Evolutionary conservation across 306 rosid genomes (phyloP).

Genomic region (Luffa acutangula): DNA sequence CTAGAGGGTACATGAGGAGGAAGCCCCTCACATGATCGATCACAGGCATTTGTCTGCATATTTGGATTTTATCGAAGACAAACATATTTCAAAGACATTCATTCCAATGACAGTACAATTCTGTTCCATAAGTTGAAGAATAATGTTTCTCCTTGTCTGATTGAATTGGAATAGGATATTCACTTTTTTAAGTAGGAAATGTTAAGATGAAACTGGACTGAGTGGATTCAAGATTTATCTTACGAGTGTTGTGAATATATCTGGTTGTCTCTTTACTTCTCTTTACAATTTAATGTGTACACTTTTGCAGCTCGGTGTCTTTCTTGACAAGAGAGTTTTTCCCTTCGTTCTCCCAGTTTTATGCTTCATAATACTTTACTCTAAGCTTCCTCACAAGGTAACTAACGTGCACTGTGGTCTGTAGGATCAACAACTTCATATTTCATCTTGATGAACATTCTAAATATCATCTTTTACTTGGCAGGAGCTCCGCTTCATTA

Average conservation of each 20-base stretch:
- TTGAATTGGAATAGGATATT: background rate
- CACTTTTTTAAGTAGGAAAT: background rate
- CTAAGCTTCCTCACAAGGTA: conserved; percentile 98
- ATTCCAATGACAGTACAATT: background rate
- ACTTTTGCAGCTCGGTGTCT: conserved; percentile 66
- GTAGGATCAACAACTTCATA: background rate
- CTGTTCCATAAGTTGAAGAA: background rate
- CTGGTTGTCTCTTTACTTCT: background rate
- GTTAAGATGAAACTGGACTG: background rate
- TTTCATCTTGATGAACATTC: background rate
- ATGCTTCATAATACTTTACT: conserved; percentile 70
- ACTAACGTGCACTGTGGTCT: background rate
- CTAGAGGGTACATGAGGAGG: background rate
- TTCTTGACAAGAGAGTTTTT: conserved; percentile 67
- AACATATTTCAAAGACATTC: background rate
- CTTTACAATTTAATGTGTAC: conserved; percentile 12
- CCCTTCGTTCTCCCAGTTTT: conserved; percentile 50
- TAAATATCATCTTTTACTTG: conserved; percentile 13
- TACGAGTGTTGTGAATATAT: background rate
- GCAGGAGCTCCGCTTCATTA: conserved; percentile 95
- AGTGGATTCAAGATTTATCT: background rate
- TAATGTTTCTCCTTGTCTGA: background rate
- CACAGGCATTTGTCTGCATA: background rate
- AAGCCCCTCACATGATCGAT: background rate
- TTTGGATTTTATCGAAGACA: background rate